Evolutionary conservation across 371 early-diverging fungal species (phyloP), one percentile per base, ranked within the genome.

Genomic region (Dentiscutata heterogama): DNA sequence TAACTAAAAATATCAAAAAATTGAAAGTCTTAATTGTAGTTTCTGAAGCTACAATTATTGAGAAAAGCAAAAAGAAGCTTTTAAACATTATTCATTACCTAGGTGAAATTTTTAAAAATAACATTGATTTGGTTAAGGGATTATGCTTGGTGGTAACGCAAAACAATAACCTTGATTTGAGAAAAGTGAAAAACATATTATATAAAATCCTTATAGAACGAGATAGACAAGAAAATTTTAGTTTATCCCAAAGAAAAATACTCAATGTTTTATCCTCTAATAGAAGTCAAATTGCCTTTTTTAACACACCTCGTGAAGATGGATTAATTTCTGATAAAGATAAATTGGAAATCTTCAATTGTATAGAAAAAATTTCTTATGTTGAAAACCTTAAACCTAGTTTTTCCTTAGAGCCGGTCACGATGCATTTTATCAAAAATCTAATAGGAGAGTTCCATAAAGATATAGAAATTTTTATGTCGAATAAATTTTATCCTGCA

Each of bases 21-120:
- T 22, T 7, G 27, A 63, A 63, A 27, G 27, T 8, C 13, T 63
- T 63, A 4, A 31, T 31, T 31, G 35, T 31, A 31, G 35, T 31
- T 31, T 31, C 35, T 31, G 35, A 31, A 31, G 35, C 35, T 31
- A 31, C 35, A 31, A 31, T 31, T 31, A 31, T 3, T 31, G 35
- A 31, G 35, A 31, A 31, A 31, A 31, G 35, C 3, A 31, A 31
- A 31, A 31, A 31, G 35, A 31, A 31, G 35, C 35, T 31, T 31
- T 63, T 63, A 63, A 63, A 63, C 4, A 25, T 63, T 63, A 63
- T 63, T 63, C 63, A 27, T 8, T 22, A 63, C 27, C 25, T 63
- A 63, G 63, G 63, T 6, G 63, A 63, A 63, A 63, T 27, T 63
- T 63, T 63, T 63, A 63, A 63, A 27, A 63, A 63, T 27, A 63